phyloP scores from a whole-genome alignment of 75 land plant species.

The Pinus tabuliformis region DNA sequence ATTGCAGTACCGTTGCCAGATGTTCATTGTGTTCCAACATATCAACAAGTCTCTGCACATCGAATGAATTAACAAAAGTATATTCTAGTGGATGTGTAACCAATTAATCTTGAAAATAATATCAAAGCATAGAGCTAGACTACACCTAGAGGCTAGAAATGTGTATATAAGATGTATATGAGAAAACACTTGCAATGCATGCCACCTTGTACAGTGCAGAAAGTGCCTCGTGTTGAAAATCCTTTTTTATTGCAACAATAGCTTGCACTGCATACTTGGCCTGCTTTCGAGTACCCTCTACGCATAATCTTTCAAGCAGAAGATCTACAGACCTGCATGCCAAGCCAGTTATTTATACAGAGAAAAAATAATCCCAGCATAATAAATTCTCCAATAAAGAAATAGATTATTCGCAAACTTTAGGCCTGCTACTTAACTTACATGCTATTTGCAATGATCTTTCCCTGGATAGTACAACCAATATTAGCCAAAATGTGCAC shows the following conservation, averaged over 20 bases:
- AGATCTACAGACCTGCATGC: conserved; percentile 69
- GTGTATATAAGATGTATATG: background rate
- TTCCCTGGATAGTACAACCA: conserved; percentile 52
- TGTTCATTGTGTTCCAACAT: conserved; percentile 62
- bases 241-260: conserved; percentile 74
- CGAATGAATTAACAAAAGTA: conserved; percentile 4
- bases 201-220: conserved; percentile 91
- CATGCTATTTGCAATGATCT: conserved; percentile 40
- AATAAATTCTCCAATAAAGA: background rate
- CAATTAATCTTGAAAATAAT: background rate
- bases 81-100: background rate
- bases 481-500: conserved; percentile 66
- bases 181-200: background rate
- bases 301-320: conserved; percentile 67
- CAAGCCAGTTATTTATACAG: background rate
- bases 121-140: background rate
- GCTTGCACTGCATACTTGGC: conserved; percentile 95
- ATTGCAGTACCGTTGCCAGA: conserved; percentile 83
- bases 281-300: conserved; percentile 90
- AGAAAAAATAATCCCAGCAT: conserved; percentile 3
- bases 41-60: conserved; percentile 75
- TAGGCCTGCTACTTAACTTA: conserved; percentile 1
- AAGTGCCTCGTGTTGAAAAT: conserved; percentile 80
- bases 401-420: background rate
- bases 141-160: background rate